Evolutionary conservation across 2,329 filamentous ascomycete species (phyloP), one percentile per base, ranked within the genome.

Genomic region (Alternaria arborescens): DNA sequence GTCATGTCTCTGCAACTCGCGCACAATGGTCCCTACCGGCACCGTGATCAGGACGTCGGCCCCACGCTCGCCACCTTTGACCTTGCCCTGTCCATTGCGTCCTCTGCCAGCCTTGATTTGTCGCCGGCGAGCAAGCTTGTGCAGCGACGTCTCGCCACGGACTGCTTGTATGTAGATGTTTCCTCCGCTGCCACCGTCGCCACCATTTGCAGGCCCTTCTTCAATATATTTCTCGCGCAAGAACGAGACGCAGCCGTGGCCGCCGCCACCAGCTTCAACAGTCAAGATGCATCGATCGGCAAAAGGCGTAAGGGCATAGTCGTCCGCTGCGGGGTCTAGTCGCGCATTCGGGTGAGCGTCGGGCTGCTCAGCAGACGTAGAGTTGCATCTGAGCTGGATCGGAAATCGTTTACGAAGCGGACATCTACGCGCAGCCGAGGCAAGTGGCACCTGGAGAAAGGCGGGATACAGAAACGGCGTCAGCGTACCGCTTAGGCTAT

Each of bases 161-260:
- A 97, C 88, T 8, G 95, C 94, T 80, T 98, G 94, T 59, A 99
- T 96, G 78, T 97, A 98, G 67, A 99, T 84, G 71, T 91, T 96
- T 40, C 95, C 95, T 63, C 95, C 95, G 57, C 88, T 91, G 5
- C 95, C 95, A 42, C 95, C 95, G 75, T 99, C 93, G 61, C 95
- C 95, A 50, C 95, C 95, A 78, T 99, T 98, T 10, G 95, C 88
- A 11, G 95, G 95, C 0, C 95, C 95, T 66, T 97, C 89, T 44
- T 89, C 87, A 30, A 97, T 85, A 78, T 91, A 98, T 65, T 94
- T 94, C 72, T 99, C 95, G 20, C 94, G 90, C 43, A 96, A 82
- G 76, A 98, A 99, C 0, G 95, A 95, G 52, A 98, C 92, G 75
- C 95, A 99, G 65, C 95, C 95, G 74, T 95, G 89, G 8, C 95